Conservation (phyloP, 192 early-diverging fungal species). For the Coemansia sp. region DNA sequence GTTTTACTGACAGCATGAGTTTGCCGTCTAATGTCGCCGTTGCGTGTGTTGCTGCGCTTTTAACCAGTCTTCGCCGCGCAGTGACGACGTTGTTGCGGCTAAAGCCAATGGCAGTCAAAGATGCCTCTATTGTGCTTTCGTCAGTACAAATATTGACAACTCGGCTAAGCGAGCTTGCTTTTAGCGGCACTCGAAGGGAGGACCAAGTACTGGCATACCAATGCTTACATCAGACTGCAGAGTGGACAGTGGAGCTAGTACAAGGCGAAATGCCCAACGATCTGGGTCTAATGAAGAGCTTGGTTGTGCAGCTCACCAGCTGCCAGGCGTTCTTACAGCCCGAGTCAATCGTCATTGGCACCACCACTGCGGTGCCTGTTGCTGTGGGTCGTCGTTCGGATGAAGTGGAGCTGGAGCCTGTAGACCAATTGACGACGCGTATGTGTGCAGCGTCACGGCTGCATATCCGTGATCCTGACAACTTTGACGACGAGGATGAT, state of each 20-base stretch:
- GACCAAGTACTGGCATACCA: not conserved
- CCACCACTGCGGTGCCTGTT: not conserved
- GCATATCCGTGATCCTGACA: not conserved
- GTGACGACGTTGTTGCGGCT: slow-evolving; percentile 19
- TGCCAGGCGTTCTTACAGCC: slow-evolving; percentile 34
- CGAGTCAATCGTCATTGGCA: not conserved
- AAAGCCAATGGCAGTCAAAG: slow-evolving; percentile 18
- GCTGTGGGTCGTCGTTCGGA: slow-evolving; percentile 6
- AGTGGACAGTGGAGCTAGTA: slow-evolving; percentile 18
- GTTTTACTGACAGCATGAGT: not conserved
- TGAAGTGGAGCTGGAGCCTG: slow-evolving; percentile 22
- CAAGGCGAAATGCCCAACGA: slow-evolving; percentile 28
- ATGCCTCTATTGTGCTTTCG: slow-evolving; percentile 14
- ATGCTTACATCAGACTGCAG: slow-evolving; percentile 11
- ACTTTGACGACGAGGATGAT: slow-evolving; percentile 12
- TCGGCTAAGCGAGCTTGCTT: slow-evolving; percentile 7
- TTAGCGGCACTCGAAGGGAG: not conserved
- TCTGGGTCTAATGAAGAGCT: slow-evolving; percentile 13
- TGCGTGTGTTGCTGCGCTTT: slow-evolving; percentile 3
- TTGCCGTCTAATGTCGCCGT: not conserved
- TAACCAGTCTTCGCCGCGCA: slow-evolving; percentile 14
- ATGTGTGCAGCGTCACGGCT: slow-evolving; percentile 25
- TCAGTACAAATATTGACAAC: slow-evolving; percentile 7
- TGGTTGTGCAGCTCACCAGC: slow-evolving; percentile 10
- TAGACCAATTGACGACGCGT: slow-evolving; percentile 16